Conservation (phyloP, 1,284 basidiomycete species). For the Volvariella surrecta region DNA sequence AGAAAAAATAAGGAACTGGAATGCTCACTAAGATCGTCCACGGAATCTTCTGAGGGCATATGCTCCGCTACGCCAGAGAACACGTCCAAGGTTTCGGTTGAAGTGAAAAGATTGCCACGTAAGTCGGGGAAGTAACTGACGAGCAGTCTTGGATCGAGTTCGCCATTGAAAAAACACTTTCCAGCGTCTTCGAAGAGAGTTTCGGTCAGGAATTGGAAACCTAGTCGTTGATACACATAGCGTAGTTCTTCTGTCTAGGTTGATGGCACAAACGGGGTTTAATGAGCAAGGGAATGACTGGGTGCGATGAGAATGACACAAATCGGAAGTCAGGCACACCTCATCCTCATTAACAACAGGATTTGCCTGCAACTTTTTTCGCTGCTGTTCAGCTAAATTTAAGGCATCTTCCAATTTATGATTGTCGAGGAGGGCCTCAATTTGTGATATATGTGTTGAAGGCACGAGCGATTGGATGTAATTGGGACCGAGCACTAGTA, state of each 20-base stretch:
- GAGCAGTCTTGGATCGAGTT: constrained; percentile 68
- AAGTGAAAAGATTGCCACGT: constrained; percentile 45
- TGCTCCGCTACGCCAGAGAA: constrained; percentile 61
- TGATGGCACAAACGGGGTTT: not conserved
- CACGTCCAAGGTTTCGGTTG: constrained; percentile 40
- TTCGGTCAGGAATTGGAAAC: constrained; percentile 62
- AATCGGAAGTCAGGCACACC: constrained; percentile 22
- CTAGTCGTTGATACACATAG: constrained; percentile 73
- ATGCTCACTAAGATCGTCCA: constrained; percentile 73
- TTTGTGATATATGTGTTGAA: constrained; percentile 65
- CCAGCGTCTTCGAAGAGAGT: constrained; percentile 74
- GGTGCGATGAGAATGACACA: too few species aligned
- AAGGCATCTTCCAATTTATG: constrained; percentile 60
- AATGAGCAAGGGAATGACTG: too few species aligned
- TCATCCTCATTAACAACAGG: constrained; percentile 42
- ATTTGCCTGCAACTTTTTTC: constrained; percentile 45
- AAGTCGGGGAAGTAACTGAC: constrained; percentile 72
- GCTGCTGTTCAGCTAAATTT: constrained; percentile 50
- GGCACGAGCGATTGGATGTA: constrained; percentile 63
- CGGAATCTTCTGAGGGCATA: constrained; percentile 52
- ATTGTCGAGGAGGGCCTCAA: constrained; percentile 58
- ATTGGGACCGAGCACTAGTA: constrained; percentile 56
- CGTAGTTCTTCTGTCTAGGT: constrained; percentile 52
- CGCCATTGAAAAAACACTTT: constrained; percentile 61
- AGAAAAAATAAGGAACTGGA: constrained; percentile 14